Conservation (phyloP, 345 rosid species). For the Aquilaria yunnanensis region DNA sequence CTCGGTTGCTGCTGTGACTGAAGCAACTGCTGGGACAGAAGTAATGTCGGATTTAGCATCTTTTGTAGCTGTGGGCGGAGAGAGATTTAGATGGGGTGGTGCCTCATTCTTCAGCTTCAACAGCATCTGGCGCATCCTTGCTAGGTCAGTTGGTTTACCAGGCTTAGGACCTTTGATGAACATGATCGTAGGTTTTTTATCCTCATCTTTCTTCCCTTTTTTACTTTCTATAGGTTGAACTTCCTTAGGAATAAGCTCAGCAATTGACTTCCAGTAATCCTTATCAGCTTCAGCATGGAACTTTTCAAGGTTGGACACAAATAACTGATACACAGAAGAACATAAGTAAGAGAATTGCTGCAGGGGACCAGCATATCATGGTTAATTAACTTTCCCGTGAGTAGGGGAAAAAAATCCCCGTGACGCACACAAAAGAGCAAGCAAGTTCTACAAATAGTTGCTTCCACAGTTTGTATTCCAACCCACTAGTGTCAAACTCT, state of each 20-base stretch:
- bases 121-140: conserved; percentile 72
- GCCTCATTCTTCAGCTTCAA: conserved; percentile 61
- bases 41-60: conserved; percentile 24
- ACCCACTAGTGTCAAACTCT: too few relatives aligned
- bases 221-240: conserved; percentile 52
- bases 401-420: too few relatives aligned
- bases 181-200: conserved; percentile 45
- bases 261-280: conserved; percentile 78
- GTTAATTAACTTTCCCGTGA: too few relatives aligned
- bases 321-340: conserved; percentile 27
- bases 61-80: conserved; percentile 33
- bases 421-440: too few relatives aligned
- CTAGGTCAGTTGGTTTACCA: conserved; percentile 68
- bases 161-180: conserved; percentile 78
- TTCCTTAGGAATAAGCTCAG: conserved; percentile 75
- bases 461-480: too few relatives aligned
- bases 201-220: conserved; percentile 66
- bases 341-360: background rate
- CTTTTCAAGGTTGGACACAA: conserved; percentile 43
- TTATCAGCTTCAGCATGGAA: conserved; percentile 61
- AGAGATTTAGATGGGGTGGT: conserved; percentile 55
- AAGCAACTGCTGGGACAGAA: conserved; percentile 12
- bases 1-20: conserved; percentile 24
- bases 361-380: too few relatives aligned
- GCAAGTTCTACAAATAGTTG: too few relatives aligned